These are phyloP conservation scores for Eucalyptus sp. DNA, from an alignment of 345 rosid species.

Conservation along the genomic window DNA sequence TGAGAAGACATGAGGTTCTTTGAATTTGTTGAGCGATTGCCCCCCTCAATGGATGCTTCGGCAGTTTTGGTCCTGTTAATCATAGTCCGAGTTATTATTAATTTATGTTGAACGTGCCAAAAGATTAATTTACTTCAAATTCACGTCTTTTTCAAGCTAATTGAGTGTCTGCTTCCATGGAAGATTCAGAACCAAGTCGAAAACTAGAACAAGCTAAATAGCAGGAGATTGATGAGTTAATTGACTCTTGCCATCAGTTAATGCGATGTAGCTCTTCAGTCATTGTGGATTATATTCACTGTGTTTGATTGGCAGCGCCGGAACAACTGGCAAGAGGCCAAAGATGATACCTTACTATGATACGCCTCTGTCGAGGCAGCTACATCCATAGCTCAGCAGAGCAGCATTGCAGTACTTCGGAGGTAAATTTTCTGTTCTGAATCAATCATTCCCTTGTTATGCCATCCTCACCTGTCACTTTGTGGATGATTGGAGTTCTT, in stretches of 20 bases:
- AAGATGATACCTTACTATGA: slow-evolving; percentile 36
- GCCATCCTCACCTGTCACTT: background rate
- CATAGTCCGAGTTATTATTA: background rate
- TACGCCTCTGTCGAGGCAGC: slow-evolving; percentile 28
- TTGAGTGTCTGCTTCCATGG: background rate
- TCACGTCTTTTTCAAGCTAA: background rate
- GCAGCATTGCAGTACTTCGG: slow-evolving; percentile 15
- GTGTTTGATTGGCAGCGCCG: slow-evolving; percentile 8
- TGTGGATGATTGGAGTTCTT: background rate
- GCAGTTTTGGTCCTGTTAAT: background rate
- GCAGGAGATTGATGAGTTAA: background rate
- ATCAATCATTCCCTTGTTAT: background rate
- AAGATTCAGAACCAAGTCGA: background rate
- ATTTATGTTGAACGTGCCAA: background rate
- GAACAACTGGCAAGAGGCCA: slow-evolving; percentile 29
- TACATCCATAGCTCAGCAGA: slow-evolving; percentile 23
- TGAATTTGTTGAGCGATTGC: background rate
- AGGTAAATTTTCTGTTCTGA: background rate
- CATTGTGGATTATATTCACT: background rate
- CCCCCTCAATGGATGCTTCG: background rate
- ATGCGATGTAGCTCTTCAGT: background rate
- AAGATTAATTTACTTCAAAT: background rate
- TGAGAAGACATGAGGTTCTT: background rate
- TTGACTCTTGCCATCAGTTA: background rate
- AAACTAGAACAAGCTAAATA: background rate